phyloP scores from a whole-genome alignment of 805 yeast genomes.

The Saccharomycopsis vini region DNA sequence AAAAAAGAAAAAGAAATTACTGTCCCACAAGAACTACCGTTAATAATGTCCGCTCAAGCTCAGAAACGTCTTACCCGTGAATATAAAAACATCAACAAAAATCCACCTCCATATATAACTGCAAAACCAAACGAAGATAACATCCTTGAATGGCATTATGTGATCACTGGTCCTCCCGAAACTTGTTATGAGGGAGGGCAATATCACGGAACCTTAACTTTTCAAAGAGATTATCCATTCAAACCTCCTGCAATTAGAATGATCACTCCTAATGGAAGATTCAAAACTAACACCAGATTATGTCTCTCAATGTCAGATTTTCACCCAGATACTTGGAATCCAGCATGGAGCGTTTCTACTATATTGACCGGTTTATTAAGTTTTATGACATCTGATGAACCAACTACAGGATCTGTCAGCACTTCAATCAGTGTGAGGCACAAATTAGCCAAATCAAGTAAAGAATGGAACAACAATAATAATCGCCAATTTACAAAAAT shows the following conservation, averaged over 20 bases:
- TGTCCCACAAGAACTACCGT: not conserved
- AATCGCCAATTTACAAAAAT: slow-evolving; percentile 40
- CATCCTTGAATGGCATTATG: slow-evolving; percentile 88
- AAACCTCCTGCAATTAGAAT: slow-evolving; percentile 86
- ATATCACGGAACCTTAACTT: slow-evolving; percentile 78
- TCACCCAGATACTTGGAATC: slow-evolving; percentile 94
- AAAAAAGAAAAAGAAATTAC: not conserved
- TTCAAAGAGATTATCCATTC: slow-evolving; percentile 83
- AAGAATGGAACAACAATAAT: slow-evolving; percentile 40
- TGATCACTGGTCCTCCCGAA: slow-evolving; percentile 84
- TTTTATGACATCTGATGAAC: slow-evolving; percentile 84
- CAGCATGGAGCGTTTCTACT: slow-evolving; percentile 90
- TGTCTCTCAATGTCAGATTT: slow-evolving; percentile 91
- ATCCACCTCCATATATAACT: slow-evolving; percentile 75
- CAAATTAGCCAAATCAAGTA: slow-evolving; percentile 49
- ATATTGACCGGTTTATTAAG: slow-evolving; percentile 80
- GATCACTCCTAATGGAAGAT: slow-evolving; percentile 86
- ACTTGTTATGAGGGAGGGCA: slow-evolving; percentile 84
- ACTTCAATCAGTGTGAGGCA: slow-evolving; percentile 53
- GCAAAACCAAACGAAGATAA: slow-evolving; percentile 86
- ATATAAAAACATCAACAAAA: slow-evolving; percentile 64
- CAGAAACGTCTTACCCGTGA: slow-evolving; percentile 59
- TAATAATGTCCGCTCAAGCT: slow-evolving; percentile 32
- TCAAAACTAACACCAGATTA: slow-evolving; percentile 68
- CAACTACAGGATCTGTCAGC: slow-evolving; percentile 72